Conservation (phyloP, 139 green algal species). For the Marvania coccoides region DNA sequence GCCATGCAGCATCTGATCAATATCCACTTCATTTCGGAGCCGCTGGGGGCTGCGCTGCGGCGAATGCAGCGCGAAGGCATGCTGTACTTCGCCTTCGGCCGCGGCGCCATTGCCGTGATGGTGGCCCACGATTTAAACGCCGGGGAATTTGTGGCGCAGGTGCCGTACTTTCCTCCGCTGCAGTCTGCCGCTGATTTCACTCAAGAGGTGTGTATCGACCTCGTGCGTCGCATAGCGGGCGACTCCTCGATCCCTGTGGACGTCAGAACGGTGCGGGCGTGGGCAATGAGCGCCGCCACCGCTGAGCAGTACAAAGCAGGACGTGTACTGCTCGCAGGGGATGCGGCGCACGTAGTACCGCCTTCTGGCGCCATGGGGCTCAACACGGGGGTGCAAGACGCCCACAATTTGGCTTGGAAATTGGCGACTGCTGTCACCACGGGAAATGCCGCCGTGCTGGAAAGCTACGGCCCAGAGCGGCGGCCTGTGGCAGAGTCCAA, state of each 20-base stretch:
- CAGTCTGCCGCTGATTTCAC: conserved; percentile 73
- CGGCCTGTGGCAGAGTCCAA: conserved; percentile 68
- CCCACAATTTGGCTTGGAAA: conserved; percentile 94
- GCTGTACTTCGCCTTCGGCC: conserved; percentile 96
- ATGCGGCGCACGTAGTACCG: conserved; percentile 88
- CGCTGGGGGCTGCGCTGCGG: conserved; percentile 14
- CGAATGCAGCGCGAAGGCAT: conserved; percentile 57
- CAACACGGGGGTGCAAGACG: conserved; percentile 89
- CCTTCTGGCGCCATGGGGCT: conserved; percentile 90
- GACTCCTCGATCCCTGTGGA: conserved; percentile 11
- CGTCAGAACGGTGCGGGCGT: conserved; percentile 37
- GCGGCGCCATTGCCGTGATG: conserved; percentile 67
- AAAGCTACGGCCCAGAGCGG: conserved; percentile 72
- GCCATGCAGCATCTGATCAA: conserved; percentile 82
- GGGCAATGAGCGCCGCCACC: conserved; percentile 81
- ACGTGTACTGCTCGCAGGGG: conserved; percentile 73
- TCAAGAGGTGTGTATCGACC: conserved; percentile 13
- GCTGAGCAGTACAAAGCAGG: conserved; percentile 47
- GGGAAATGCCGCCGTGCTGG: conserved; percentile 45
- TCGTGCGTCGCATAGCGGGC: conserved; percentile 44
- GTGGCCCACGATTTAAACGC: conserved; percentile 77
- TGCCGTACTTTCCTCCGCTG: conserved; percentile 84
- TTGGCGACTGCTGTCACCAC: conserved; percentile 69
- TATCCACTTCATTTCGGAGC: conserved; percentile 70
- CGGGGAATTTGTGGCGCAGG: conserved; percentile 93